These are phyloP conservation scores for Aureobasidium namibiae DNA, from an alignment of 2,329 filamentous ascomycete species.

Conservation along the genomic window DNA sequence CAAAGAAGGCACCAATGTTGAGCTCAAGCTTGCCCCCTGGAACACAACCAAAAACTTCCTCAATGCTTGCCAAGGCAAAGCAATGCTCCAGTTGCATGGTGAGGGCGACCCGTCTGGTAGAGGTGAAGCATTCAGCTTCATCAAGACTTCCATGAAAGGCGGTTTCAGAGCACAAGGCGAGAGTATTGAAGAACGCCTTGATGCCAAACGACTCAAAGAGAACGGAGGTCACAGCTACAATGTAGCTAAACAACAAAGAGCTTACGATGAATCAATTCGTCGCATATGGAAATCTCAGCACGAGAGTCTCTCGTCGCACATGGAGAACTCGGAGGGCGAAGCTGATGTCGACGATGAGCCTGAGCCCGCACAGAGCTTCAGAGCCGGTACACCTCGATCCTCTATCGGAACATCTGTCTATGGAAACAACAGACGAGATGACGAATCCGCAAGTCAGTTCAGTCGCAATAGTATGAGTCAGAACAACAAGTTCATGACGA, in stretches of 20 bases:
- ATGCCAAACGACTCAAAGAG: conserved; percentile 62
- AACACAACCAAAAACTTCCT: conserved; percentile 95
- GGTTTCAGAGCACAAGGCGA: conserved; percentile 88
- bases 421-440: conserved; percentile 48
- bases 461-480: conserved; percentile 43
- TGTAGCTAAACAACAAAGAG: conserved; percentile 84
- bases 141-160: conserved; percentile 97
- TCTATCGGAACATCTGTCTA: conserved; percentile 51
- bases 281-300: conserved; percentile 90
- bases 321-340: conserved; percentile 68
- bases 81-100: conserved; percentile 91
- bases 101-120: conserved; percentile 91
- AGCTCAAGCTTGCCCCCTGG: conserved; percentile 90
- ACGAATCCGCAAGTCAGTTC: conserved; percentile 60
- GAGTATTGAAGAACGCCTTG: conserved; percentile 77
- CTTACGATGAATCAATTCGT: conserved; percentile 84
- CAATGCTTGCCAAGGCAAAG: conserved; percentile 86
- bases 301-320: conserved; percentile 62
- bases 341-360: conserved; percentile 51
- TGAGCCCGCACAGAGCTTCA: conserved; percentile 25
- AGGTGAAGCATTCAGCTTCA: conserved; percentile 91
- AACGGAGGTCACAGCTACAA: conserved; percentile 92
- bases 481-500: conserved; percentile 61
- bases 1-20: conserved; percentile 66
- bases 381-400: conserved; percentile 56